These are phyloP conservation scores for Limonium bicolor DNA, from an alignment of 148 eudicot species.

Conservation along the genomic window DNA sequence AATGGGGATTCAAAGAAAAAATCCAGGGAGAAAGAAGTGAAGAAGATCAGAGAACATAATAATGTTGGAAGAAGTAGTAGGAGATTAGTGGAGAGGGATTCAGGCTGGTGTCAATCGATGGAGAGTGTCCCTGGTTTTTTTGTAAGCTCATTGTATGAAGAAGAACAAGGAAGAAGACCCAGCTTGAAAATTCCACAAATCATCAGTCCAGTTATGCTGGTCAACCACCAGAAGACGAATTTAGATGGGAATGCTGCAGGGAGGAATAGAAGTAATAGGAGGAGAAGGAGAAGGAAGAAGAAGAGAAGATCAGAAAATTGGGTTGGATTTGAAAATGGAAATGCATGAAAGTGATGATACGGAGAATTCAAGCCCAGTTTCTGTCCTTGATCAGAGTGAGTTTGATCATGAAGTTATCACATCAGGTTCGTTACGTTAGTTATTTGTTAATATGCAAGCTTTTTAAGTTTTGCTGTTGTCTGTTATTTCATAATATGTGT, in stretches of 20 bases:
- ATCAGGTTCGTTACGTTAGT: slow-evolving; percentile 21
- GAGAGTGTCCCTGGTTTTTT: no score
- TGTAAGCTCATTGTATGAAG: no score
- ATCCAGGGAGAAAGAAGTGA: slow-evolving; percentile 5
- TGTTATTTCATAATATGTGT: not conserved
- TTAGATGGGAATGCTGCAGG: not conserved
- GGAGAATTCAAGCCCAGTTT: slow-evolving; percentile 68
- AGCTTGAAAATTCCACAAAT: slow-evolving; percentile 5
- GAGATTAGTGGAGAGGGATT: not conserved
- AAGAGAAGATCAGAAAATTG: no score
- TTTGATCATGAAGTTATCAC: slow-evolving; percentile 28
- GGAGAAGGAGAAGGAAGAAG: slow-evolving; percentile 16
- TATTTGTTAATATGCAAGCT: no score
- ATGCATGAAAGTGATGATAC: slow-evolving; percentile 21
- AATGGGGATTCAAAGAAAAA: slow-evolving; percentile 8
- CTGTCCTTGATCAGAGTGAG: slow-evolving; percentile 57
- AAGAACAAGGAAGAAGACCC: not conserved
- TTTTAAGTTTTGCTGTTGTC: not conserved
- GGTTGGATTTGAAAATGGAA: slow-evolving; percentile 23
- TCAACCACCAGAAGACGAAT: not conserved
- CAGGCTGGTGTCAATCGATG: no score
- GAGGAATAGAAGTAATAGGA: slow-evolving; percentile 4
- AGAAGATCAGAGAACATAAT: slow-evolving; percentile 7
- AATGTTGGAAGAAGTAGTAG: not conserved
- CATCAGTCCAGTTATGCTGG: not conserved